Percentiles rank a stretch among this genome's conserved stretches.
Evolutionary conservation across 2,329 filamentous ascomycete genomes (phyloP).

Genomic region (Colletotrichum navitas): DNA sequence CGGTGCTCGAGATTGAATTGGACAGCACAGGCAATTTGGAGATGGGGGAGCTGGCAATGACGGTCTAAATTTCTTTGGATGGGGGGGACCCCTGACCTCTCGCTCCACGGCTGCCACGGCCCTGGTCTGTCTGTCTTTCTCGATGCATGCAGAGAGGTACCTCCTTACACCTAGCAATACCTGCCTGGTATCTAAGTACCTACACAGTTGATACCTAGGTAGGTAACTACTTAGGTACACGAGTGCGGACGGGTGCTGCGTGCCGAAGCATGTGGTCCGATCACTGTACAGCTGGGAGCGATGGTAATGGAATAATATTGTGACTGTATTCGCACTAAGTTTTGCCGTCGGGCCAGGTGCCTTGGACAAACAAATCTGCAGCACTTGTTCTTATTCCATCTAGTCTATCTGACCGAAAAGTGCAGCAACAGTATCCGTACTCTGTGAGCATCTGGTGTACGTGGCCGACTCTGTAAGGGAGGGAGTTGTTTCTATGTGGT

Average conservation of each 20-base stretch:
- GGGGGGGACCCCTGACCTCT: conserved; percentile 34
- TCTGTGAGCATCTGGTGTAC: conserved; percentile 30
- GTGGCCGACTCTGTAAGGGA: conserved; percentile 30
- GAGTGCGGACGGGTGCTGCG: too few relatives aligned
- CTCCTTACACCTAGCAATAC: too few relatives aligned
- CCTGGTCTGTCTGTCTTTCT: background rate
- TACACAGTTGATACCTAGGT: too few relatives aligned
- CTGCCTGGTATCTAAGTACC: too few relatives aligned
- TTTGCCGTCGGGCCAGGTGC: conserved; percentile 16
- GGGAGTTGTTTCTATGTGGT: background rate
- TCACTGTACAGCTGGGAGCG: background rate
- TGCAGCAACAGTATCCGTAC: too few relatives aligned
- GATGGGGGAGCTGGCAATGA: conserved; percentile 27
- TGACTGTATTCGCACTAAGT: background rate
- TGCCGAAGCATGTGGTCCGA: background rate
- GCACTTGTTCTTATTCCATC: background rate
- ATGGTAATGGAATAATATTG: background rate
- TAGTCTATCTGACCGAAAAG: too few relatives aligned
- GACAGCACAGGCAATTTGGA: conserved; percentile 26
- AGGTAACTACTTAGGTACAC: too few relatives aligned
- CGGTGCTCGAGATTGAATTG: conserved; percentile 12
- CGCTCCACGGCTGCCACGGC: conserved; percentile 1
- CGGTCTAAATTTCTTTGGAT: conserved; percentile 42
- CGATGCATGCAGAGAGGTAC: background rate
- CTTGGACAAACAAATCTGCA: conserved; percentile 26